phyloP scores from a whole-genome alignment of 441 rosid species.

The Daphne laureola region DNA sequence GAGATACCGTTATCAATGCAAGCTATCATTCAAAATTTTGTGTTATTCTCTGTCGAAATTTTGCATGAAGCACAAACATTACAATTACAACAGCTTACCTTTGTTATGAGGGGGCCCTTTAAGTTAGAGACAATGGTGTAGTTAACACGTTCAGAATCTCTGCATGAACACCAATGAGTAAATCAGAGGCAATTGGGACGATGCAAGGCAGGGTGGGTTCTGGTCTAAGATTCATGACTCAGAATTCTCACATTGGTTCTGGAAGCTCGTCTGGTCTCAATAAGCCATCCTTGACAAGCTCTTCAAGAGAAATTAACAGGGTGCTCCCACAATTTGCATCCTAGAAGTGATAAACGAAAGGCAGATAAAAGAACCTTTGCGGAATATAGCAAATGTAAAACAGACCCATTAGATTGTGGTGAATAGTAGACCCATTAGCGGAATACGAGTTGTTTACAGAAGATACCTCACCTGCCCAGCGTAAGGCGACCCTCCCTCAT shows the following conservation, averaged over 20 bases:
- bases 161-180: constrained; percentile 19
- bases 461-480: constrained; percentile 63
- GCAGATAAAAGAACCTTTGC: too few species aligned
- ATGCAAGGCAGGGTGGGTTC: background rate
- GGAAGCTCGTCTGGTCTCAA: constrained; percentile 68
- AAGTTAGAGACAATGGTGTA: constrained; percentile 46
- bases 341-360: constrained; percentile 26
- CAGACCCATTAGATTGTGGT: too few species aligned
- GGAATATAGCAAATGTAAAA: too few species aligned
- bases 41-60: too few species aligned
- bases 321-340: constrained; percentile 96
- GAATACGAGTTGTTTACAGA: too few species aligned
- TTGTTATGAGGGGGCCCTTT: constrained; percentile 70
- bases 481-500: constrained; percentile 78
- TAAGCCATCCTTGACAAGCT: constrained; percentile 85
- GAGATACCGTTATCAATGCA: too few species aligned
- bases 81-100: constrained; percentile 32
- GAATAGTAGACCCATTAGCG: too few species aligned
- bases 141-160: constrained; percentile 57
- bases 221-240: constrained; percentile 4
- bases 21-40: too few species aligned
- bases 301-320: constrained; percentile 83
- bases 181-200: constrained; percentile 2
- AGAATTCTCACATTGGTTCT: constrained; percentile 42
- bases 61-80: too few species aligned